These are phyloP conservation scores for Cercis canadensis DNA, from an alignment of 306 rosid genomes.

Conservation along the genomic window DNA sequence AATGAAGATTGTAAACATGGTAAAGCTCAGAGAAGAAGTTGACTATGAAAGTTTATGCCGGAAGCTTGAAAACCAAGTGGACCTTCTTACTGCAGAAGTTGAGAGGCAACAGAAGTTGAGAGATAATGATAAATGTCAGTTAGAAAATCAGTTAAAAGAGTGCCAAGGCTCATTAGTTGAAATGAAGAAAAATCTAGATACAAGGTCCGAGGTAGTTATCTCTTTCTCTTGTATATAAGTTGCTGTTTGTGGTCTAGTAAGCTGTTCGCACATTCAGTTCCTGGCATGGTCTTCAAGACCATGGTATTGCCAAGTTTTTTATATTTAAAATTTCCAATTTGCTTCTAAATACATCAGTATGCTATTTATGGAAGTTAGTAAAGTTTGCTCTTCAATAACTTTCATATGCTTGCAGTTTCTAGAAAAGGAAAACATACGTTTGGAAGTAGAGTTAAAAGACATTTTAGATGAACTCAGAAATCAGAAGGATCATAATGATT, in stretches of 20 bases:
- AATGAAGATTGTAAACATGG: slow-evolving; percentile 66
- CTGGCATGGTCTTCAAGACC: slow-evolving; percentile 16
- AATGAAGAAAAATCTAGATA: slow-evolving; percentile 44
- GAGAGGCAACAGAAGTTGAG: slow-evolving; percentile 67
- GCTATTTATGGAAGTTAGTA: not conserved
- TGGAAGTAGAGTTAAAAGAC: slow-evolving; percentile 54
- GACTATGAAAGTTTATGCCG: slow-evolving; percentile 75
- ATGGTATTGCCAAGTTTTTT: not conserved
- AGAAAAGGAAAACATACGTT: slow-evolving; percentile 52
- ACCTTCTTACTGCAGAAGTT: slow-evolving; percentile 62
- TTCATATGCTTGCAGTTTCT: slow-evolving; percentile 49
- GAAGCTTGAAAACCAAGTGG: slow-evolving; percentile 71
- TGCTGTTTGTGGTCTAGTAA: not conserved
- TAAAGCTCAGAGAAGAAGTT: slow-evolving; percentile 71
- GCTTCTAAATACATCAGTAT: not conserved
- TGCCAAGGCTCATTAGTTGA: slow-evolving; percentile 50
- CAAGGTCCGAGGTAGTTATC: slow-evolving; percentile 73
- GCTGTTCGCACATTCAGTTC: slow-evolving; percentile 9
- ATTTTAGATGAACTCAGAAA: slow-evolving; percentile 46
- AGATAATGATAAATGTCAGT: slow-evolving; percentile 45
- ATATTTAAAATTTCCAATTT: not conserved
- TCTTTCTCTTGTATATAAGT: slow-evolving; percentile 22
- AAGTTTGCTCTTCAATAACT: not conserved
- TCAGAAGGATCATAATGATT: slow-evolving; percentile 52
- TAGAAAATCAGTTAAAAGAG: slow-evolving; percentile 58